These are phyloP conservation scores for Aspergillus sparsus DNA, from an alignment of 495 filamentous ascomycete species.

Conservation along the genomic window DNA sequence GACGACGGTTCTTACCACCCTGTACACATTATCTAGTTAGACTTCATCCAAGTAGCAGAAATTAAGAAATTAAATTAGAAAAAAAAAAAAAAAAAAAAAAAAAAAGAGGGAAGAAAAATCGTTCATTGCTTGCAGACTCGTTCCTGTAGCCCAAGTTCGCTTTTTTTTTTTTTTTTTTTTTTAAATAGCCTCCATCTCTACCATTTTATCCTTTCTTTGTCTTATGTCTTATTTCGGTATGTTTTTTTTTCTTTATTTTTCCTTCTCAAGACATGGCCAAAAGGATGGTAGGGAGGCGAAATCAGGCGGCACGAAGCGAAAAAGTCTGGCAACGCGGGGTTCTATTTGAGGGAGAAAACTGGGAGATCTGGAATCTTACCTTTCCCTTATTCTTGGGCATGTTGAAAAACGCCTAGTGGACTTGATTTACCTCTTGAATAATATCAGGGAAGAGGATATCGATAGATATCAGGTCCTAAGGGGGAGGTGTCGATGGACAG, in stretches of 20 bases:
- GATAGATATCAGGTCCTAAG: slow-evolving; percentile 10
- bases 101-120: no score
- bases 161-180: no score
- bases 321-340: slow-evolving; percentile 34
- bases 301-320: slow-evolving; percentile 20
- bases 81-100: no score
- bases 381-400: slow-evolving; percentile 99
- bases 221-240: no score
- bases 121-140: neutral
- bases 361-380: slow-evolving; percentile 53
- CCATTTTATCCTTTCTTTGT: neutral
- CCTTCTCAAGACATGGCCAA: neutral
- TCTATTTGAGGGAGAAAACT: slow-evolving; percentile 23
- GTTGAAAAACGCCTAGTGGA: slow-evolving; percentile 39
- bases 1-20: slow-evolving; percentile 97
- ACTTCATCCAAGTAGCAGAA: slow-evolving; percentile 4
- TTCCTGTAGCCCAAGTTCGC: neutral
- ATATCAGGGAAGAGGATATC: slow-evolving; percentile 18
- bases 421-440: slow-evolving; percentile 27
- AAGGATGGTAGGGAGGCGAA: slow-evolving; percentile 15
- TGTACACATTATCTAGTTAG: slow-evolving; percentile 44
- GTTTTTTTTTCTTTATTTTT: neutral
- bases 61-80: no score
- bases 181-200: neutral
- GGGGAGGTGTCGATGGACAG: slow-evolving; percentile 19